Base-by-base conservation (phyloP, 2,329 filamentous ascomycete species). In the Lasiodiplodia theobromae region DNA sequence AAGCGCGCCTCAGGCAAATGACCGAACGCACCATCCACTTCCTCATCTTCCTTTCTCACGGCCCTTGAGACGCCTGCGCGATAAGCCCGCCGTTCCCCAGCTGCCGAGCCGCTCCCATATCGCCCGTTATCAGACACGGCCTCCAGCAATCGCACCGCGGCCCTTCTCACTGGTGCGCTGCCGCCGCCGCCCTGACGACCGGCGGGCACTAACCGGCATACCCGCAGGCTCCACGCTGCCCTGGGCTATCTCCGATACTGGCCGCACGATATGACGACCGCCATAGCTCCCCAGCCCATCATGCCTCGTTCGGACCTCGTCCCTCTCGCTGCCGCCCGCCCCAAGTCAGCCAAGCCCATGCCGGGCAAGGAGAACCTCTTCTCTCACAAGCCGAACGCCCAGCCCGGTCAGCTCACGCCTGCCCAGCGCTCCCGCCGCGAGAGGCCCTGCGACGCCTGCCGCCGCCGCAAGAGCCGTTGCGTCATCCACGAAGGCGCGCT, bases 401-500 rank as follows among this genome's bases (percentile, higher is more conserved):
- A 75, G n/a, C 74, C 70, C 70, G 75, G 74, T 51, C 73, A 77
- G 56, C 73, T 78, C 54, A 76, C 78, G 70, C 81, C 80, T 73
- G 77, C 78, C 68, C 77, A 79, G 67, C 77, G 79, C 67, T 57
- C 58, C 65, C 73, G 80, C 40, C 75, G 79, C 70, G 81, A 82
- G 73, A 74, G 81, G 56, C 81, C 80, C 67, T 82, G 80, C 80
- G 91, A 93, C 82, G 88, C 91, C 69, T 96, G 93, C 79, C 86
- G 90, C 71, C 86, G 87, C 79, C 88, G 91, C 72, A 91, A 92
- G 78, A 88, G 88, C 75, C 90, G 90, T 80, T 96, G 93, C 81
- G 89, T 93, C 71, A 87, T 92, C 77, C 90, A 93, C 76, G 92
- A 95, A 77, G 91, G 91, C 72, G 88, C 92, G 73, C 85, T 85